Conservation (phyloP, 345 rosid genomes). For the Syzygium grande region DNA sequence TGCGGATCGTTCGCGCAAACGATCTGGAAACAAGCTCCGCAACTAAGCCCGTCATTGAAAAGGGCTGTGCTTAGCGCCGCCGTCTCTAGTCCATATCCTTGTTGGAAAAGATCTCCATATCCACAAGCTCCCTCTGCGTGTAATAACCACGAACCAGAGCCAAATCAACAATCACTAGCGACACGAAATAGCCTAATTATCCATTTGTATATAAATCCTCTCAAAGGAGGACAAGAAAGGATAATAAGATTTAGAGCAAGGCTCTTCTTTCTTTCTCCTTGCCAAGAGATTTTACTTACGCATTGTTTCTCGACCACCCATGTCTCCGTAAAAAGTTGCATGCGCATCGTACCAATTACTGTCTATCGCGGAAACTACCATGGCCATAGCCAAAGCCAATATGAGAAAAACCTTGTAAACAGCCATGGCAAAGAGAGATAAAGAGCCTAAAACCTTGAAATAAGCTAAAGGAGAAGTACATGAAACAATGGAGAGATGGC, state of each 20-base stretch:
- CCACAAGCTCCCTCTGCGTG: conserved; percentile 1
- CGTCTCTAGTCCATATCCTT: not conserved
- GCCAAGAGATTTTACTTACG: not conserved
- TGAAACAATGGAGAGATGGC: not conserved
- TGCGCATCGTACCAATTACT: conserved; percentile 2
- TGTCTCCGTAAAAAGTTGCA: conserved; percentile 8
- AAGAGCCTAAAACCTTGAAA: not conserved
- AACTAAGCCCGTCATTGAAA: not conserved
- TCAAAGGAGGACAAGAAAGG: not conserved
- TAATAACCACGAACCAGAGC: not conserved
- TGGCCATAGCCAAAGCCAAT: not conserved
- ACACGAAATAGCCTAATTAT: not conserved
- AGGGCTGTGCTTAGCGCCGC: conserved; percentile 1
- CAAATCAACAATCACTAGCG: not conserved
- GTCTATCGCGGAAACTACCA: not conserved
- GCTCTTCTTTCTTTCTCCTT: not conserved
- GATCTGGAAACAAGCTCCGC: not conserved
- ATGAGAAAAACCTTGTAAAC: not conserved
- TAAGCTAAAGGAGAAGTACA: not conserved
- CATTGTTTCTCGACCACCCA: not conserved
- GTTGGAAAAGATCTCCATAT: not conserved
- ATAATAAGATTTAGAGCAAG: not conserved
- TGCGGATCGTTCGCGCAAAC: not conserved
- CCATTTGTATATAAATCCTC: not conserved
- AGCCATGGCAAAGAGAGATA: not conserved